Percentiles rank a stretch among this genome's conserved stretches.
Evolutionary conservation across 2,329 filamentous ascomycete species (phyloP).

Genomic region (Exophiala xenobiotica): DNA sequence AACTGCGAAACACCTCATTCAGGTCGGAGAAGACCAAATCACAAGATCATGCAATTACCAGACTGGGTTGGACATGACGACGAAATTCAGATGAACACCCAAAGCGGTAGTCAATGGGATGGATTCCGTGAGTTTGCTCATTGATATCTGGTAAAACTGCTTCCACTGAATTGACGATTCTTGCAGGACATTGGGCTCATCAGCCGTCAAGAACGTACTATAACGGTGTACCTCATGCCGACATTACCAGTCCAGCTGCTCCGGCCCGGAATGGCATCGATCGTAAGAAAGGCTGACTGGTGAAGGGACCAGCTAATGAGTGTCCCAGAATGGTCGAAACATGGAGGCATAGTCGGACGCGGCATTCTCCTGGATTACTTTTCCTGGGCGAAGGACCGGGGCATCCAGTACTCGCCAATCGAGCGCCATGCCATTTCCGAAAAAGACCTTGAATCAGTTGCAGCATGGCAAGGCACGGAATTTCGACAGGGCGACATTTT

Average conservation of each 20-base stretch:
- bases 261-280: constrained; percentile 17
- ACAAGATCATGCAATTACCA: constrained; percentile 50
- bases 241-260: constrained; percentile 11
- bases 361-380: constrained; percentile 46
- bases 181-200: constrained; percentile 42
- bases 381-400: constrained; percentile 50
- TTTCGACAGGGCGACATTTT: constrained; percentile 64
- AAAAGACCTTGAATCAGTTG: constrained; percentile 61
- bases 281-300: constrained; percentile 3
- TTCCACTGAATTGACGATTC: not conserved
- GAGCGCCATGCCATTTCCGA: constrained; percentile 54
- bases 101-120: constrained; percentile 51
- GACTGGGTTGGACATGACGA: constrained; percentile 45
- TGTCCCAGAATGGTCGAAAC: constrained; percentile 43
- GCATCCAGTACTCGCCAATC: constrained; percentile 54
- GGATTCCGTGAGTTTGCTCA: constrained; percentile 38
- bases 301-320: constrained; percentile 35
- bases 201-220: constrained; percentile 32
- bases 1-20: constrained; percentile 55
- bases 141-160: not conserved
- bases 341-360: constrained; percentile 42
- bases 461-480: constrained; percentile 52
- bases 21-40: constrained; percentile 48
- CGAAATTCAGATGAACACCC: constrained; percentile 48
- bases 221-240: constrained; percentile 14